These are phyloP conservation scores for Olyra latifolia DNA, from an alignment of 176 grass and related monocot species.

Conservation along the genomic window DNA sequence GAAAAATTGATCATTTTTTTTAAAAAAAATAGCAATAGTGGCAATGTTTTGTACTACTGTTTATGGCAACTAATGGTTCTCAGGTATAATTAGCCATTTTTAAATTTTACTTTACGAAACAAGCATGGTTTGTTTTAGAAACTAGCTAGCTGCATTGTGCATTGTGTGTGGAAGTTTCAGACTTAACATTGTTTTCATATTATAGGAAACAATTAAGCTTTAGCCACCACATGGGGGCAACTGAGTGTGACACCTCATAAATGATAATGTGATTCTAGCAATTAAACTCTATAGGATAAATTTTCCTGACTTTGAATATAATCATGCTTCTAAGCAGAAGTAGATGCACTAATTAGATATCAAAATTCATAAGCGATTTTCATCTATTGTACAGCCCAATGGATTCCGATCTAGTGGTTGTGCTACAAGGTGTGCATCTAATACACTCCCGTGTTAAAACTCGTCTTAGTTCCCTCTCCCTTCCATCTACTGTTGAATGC, in stretches of 20 bases:
- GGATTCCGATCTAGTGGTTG: too few relatives aligned
- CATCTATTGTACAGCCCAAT: too few relatives aligned
- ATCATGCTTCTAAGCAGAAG: neutral
- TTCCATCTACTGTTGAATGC: too few relatives aligned
- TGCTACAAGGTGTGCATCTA: too few relatives aligned
- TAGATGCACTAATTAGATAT: neutral
- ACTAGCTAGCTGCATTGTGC: too few relatives aligned
- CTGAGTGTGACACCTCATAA: neutral
- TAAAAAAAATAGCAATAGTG: neutral
- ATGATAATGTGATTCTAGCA: neutral
- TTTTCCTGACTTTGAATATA: neutral
- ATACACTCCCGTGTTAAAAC: too few relatives aligned
- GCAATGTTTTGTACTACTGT: neutral
- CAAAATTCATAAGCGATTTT: slow-evolving; percentile 3
- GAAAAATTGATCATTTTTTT: neutral
- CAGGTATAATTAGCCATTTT: neutral
- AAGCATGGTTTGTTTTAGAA: neutral
- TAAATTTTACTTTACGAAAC: neutral
- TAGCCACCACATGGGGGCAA: neutral
- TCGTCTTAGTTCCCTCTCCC: too few relatives aligned
- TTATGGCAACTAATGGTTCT: neutral
- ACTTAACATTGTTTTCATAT: neutral
- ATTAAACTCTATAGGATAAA: slow-evolving; percentile 10
- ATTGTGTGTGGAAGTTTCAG: neutral
- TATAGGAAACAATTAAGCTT: neutral